Evolutionary conservation across 345 rosid genomes (phyloP), one percentile per base, ranked within the genome.

Genomic region (Aegle marmelos): DNA sequence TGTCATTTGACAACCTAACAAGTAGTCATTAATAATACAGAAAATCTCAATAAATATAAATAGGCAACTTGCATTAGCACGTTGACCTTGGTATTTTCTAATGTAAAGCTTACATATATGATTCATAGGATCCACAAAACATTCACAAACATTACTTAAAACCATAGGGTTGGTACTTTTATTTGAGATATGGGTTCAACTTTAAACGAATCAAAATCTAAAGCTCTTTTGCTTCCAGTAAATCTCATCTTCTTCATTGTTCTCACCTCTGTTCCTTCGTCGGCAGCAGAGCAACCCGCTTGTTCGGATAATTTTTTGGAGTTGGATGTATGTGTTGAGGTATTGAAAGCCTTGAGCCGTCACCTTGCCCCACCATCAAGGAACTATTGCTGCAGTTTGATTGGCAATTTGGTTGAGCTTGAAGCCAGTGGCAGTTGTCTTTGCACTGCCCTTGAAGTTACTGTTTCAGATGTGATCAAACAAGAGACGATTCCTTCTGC

Each of bases 331-430:
- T 65, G 69, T 5, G 45, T 34, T 22, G 69, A 33, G 7, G 69
- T 65, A 34, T 65, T 65, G 25, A 3, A 24, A 24, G 69, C 69
- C 4, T 65, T 65, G 27, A 65, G 69, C 69, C 41, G 14, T 33
- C 45, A 36, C 9, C 45, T 7, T 7, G 22, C 25, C 2, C 68
- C 68, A 1, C 45, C 45, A 1, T 65, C 25, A 34, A 65, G 21
- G 45, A 19, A 65, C n/a, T 65, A 65, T 21, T 65, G 69, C n/a
- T 65, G 69, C 45, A 65, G 69, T 65, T n/a, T 65, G n/a, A 9
- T 65, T 33, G 69, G 45, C 16, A 65, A 65, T 34, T 33, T 65
- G 45, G 27, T 65, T 65, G 45, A 65, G 22, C 24, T 65, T 21
- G 69, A 65, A 33, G 45, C 69, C 10, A 2, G 2, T 6, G 13